phyloP scores from a whole-genome alignment of 2,329 filamentous ascomycete species.

The Pseudodiploospora longispora region DNA sequence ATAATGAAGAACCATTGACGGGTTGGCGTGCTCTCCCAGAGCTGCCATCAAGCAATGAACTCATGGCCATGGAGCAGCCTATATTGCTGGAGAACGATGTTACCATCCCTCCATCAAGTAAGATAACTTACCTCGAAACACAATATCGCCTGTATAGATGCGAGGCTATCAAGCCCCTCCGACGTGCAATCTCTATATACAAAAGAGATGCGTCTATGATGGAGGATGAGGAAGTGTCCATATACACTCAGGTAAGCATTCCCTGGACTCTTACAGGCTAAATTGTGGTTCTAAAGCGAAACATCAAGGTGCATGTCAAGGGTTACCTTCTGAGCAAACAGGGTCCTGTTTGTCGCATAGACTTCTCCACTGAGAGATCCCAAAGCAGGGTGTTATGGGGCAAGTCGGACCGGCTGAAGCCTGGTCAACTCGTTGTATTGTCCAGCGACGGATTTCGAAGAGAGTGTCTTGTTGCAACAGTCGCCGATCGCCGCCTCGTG shows the following conservation, averaged over 20 bases:
- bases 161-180: conserved; percentile 62
- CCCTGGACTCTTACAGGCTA: neutral
- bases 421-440: conserved; percentile 46
- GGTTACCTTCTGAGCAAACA: conserved; percentile 55
- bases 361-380: conserved; percentile 60
- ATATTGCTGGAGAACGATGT: conserved; percentile 8
- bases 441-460: conserved; percentile 54
- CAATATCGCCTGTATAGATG: conserved; percentile 72
- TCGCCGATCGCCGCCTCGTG: conserved; percentile 60
- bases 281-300: neutral
- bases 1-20: neutral
- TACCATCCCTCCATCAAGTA: conserved; percentile 8
- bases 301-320: conserved; percentile 52
- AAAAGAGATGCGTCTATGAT: conserved; percentile 41
- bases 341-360: conserved; percentile 59
- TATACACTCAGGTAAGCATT: conserved; percentile 60
- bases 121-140: conserved; percentile 53
- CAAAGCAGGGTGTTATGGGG: conserved; percentile 60
- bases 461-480: conserved; percentile 60
- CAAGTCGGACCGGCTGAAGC: conserved; percentile 42
- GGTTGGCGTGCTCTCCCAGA: conserved; percentile 14
- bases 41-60: conserved; percentile 16
- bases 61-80: conserved; percentile 13
- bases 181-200: conserved; percentile 55
- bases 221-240: conserved; percentile 50